Evolutionary conservation across 2,329 filamentous ascomycete genomes (phyloP), one percentile per base, ranked within the genome.

Genomic region (Colletotrichum sp.): DNA sequence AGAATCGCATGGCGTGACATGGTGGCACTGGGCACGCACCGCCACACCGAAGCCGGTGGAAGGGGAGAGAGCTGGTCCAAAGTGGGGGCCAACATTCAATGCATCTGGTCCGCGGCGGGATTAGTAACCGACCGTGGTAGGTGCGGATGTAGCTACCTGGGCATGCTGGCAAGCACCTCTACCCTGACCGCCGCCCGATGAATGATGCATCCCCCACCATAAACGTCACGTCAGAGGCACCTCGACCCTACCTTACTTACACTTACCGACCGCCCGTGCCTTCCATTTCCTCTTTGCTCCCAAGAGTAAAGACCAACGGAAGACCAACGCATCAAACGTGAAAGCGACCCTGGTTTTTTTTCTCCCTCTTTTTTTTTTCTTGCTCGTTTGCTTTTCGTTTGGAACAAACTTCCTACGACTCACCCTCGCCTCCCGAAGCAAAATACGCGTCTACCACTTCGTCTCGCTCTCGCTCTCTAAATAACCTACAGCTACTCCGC

Each of bases 1-100:
- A 9, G 18, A 62, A 62, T 62, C 30, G 30, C 58, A 21, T 32
- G 30, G 10, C 32, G 58, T 62, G 58, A 34, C 58, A 24, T 21
- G 18, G 32, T 61, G 56, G 58, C 28, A 36, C n/a, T 62, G 21
- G 9, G 28, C 38, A 70, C 21, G 70, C 73, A 69, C 69, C 48
- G 73, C 69, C 73, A 75, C 69, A 75, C 69, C 64, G 73, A 75
- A 75, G 58, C 69, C 18, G 58, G 69, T 75, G 48, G 73, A 75
- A 75, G 58, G 63, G 10, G 55, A 69, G 48, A 75, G 48, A 52
- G 63, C 56, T 21, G 4, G 34, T 56, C 16, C 36, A 63, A 71
- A 28, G 69, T 73, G 73, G 73, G 36, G 55, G 59, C 36, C 56
- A 9, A 16, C 55, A 32, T 38, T 48, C 48, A 66, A 52, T 71